A percentile compares a stretch with the other conserved stretches of the same genome.
These are phyloP conservation scores for Pontederia crassipes DNA, from an alignment of 176 grass and related monocot species.

Conservation along the genomic window DNA sequence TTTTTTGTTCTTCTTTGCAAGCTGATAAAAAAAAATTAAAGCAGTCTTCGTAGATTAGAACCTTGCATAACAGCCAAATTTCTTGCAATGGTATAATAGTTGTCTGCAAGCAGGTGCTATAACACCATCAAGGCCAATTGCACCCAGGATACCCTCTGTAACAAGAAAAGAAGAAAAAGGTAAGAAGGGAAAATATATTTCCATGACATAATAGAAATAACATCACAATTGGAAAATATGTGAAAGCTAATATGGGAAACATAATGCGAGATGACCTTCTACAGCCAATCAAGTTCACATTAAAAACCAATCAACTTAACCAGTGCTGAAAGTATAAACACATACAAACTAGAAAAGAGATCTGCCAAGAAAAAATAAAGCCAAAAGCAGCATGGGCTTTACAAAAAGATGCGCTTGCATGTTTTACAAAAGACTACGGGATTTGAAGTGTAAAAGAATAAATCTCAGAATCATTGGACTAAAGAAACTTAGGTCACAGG, in stretches of 20 bases:
- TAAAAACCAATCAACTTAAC: neutral
- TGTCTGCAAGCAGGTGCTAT: constrained; percentile 18
- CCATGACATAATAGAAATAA: neutral
- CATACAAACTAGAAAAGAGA: neutral
- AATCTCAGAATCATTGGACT: too few species aligned
- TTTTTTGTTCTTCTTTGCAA: neutral
- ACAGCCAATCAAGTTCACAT: neutral
- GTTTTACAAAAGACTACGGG: too few species aligned
- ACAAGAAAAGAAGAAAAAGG: constrained; percentile 4
- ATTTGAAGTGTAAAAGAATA: too few species aligned
- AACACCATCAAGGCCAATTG: constrained; percentile 19
- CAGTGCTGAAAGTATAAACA: neutral
- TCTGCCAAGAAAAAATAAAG: too few species aligned
- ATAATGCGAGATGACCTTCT: neutral
- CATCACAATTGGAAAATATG: neutral
- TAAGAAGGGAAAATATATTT: neutral
- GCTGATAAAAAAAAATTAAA: too few species aligned
- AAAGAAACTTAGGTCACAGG: too few species aligned
- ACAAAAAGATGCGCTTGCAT: too few species aligned
- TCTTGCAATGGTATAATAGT: constrained; percentile 46
- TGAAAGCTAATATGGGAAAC: neutral
- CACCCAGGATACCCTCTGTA: constrained; percentile 36
- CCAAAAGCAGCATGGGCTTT: too few species aligned
- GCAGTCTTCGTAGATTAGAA: neutral
- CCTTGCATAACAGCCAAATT: constrained; percentile 41